Base-by-base conservation (phyloP, 2,329 filamentous ascomycete genomes). In the Cercospora sp. region DNA sequence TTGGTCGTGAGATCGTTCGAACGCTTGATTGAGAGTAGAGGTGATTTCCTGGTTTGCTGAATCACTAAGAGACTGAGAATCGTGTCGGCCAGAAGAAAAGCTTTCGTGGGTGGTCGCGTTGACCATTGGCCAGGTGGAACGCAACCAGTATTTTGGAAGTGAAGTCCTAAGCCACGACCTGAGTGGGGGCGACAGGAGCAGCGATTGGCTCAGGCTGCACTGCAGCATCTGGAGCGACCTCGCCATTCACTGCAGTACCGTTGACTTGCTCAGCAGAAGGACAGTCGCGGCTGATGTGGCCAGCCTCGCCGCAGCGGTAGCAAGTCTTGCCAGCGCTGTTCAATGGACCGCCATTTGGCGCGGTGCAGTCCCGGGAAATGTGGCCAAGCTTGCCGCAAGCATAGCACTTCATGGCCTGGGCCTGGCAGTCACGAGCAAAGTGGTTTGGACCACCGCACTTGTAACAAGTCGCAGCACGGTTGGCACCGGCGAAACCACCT, bases 321-420 rank as follows among this genome's bases (percentile, higher is more conserved):
- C 95, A 99, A 72, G 94, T 97, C 89, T 98, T 99, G 79, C 94
- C 94, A 71, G 92, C 96, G 64, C 69, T 71, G 87, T 95, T 97
- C 74, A 98, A 86, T 58, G 94, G 93, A 26, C 95, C 95, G 66
- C 95, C 95, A 81, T 98, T 98, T 72, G 95, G 94, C 70, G 94
- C 93, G 58, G 94, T 97, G 86, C 95, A 99, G 82, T 99, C 95
- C 76, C 90, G 87, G 67, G 92, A 96, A 81, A 97, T 97, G 84
- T 97, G 93, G 62, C 93, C 93, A 65, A 97, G 89, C 85, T 97
- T 97, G 80, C 94, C 94, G 80, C 94, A 97, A 74, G 94, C 94
- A 78, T 97, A 97, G 87, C 94, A 97, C 85, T 97, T 97, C 93
- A 97, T 97, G 71, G 93, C 92, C 82, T 97, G 93, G 74, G 95